Percentiles rank a stretch among this genome's conserved stretches.
These are phyloP conservation scores for Paratinospora sagittata DNA, from an alignment of 164 flowering plant genomes.

Conservation along the genomic window DNA sequence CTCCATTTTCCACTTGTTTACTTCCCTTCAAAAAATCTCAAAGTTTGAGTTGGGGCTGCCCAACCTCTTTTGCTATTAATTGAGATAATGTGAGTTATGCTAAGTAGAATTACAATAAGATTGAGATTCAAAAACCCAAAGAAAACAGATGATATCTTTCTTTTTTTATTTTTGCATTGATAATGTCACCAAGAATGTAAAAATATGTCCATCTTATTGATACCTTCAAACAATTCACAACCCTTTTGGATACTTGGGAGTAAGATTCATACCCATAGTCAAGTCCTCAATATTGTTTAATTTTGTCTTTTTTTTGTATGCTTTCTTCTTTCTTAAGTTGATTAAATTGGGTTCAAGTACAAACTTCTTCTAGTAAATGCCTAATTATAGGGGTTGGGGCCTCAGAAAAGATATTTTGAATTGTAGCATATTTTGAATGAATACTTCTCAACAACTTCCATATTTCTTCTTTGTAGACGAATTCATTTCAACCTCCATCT, in stretches of 20 bases:
- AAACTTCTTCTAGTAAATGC: not conserved
- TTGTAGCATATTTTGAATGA: not conserved
- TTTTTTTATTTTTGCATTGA: not conserved
- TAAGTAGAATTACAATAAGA: too few relatives aligned
- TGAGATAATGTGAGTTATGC: too few relatives aligned
- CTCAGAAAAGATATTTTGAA: not conserved
- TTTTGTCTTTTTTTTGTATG: not conserved
- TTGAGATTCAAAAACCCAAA: too few relatives aligned
- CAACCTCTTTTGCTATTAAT: too few relatives aligned
- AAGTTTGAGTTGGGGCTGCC: too few relatives aligned
- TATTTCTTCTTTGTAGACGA: too few relatives aligned
- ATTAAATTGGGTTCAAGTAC: not conserved
- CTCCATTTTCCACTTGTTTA: not conserved
- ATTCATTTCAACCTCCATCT: too few relatives aligned
- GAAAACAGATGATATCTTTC: not conserved
- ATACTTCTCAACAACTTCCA: not conserved
- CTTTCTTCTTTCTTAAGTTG: not conserved
- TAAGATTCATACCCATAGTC: not conserved
- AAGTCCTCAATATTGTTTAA: not conserved
- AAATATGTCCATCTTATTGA: not conserved
- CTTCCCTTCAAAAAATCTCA: not conserved
- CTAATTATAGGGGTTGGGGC: not conserved
- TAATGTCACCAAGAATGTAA: not conserved
- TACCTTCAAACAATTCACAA: not conserved
- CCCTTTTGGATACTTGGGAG: not conserved